Conservation (phyloP, 2,329 filamentous ascomycete genomes). For the Cladosporium cucumerinum region DNA sequence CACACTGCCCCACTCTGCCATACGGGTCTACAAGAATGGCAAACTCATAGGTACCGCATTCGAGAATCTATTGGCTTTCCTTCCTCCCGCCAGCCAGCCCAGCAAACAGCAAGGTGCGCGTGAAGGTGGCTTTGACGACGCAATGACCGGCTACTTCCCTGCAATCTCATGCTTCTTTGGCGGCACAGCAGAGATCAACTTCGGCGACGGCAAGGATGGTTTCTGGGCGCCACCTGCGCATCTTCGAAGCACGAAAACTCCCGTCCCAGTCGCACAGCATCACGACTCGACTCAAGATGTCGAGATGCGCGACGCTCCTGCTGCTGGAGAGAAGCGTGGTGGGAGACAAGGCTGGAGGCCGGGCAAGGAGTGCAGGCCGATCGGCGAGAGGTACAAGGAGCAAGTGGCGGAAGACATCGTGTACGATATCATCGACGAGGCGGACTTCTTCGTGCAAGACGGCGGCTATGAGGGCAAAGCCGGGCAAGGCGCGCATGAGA, state of each 20-base stretch:
- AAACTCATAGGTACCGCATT: constrained; percentile 82
- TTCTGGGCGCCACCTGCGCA: constrained; percentile 83
- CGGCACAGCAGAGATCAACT: constrained; percentile 88
- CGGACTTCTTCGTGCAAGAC: constrained; percentile 81
- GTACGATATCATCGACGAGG: constrained; percentile 91
- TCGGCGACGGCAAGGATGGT: constrained; percentile 75
- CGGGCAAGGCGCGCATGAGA: neutral
- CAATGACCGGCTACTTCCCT: constrained; percentile 92
- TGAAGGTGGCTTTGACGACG: constrained; percentile 80
- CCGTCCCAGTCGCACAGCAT: constrained; percentile 4
- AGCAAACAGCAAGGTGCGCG: constrained; percentile 70
- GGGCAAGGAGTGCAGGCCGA: constrained; percentile 49
- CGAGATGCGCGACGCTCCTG: constrained; percentile 36
- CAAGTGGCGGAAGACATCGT: constrained; percentile 93
- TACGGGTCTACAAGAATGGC: constrained; percentile 93
- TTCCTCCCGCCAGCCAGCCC: constrained; percentile 81
- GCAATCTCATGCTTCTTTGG: constrained; percentile 89
- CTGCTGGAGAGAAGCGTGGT: constrained; percentile 22
- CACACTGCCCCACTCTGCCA: constrained; percentile 79
- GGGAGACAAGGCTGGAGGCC: constrained; percentile 28
- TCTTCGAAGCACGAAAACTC: constrained; percentile 26
- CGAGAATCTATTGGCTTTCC: constrained; percentile 80
- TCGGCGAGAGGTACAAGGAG: constrained; percentile 80
- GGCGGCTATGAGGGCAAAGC: constrained; percentile 39
- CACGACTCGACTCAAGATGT: constrained; percentile 5